phyloP scores from a whole-genome alignment of 2,329 filamentous ascomycete genomes.

The Cordyceps fumosorosea region DNA sequence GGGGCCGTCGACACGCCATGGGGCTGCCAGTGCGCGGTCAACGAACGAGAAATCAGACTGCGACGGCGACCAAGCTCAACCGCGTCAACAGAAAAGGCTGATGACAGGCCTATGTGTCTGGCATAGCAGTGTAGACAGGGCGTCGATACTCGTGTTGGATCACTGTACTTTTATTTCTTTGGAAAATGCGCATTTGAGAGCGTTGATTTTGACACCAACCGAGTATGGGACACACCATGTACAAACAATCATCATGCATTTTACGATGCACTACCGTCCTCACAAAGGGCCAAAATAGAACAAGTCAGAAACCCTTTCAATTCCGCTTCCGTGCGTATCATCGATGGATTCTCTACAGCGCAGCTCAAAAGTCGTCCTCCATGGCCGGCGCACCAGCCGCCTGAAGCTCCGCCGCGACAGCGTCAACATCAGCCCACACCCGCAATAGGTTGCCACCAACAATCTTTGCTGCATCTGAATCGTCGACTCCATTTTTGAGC shows the following conservation, averaged over 20 bases:
- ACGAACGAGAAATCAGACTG: constrained; percentile 69
- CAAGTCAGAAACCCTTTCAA: background rate
- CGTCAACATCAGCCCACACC: constrained; percentile 76
- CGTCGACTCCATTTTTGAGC: constrained; percentile 64
- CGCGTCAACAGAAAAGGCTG: constrained; percentile 37
- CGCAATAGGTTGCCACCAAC: constrained; percentile 75
- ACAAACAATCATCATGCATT: constrained; percentile 5
- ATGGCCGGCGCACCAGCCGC: constrained; percentile 43
- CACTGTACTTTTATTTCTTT: constrained; percentile 5
- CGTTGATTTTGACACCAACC: background rate
- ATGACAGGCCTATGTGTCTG: background rate
- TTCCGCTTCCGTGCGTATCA: background rate
- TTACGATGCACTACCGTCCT: background rate
- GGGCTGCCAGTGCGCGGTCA: constrained; percentile 86
- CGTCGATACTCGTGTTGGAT: background rate
- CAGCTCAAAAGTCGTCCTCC: constrained; percentile 42
- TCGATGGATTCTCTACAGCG: background rate
- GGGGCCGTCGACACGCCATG: constrained; percentile 89
- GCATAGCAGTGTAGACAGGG: background rate
- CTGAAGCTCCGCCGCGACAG: constrained; percentile 61
- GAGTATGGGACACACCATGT: background rate
- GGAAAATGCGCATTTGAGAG: background rate
- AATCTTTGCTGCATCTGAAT: constrained; percentile 66
- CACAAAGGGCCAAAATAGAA: background rate
- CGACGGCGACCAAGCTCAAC: constrained; percentile 57